Conservation (phyloP, 495 filamentous ascomycete species). For the Bacidia gigantensis region DNA sequence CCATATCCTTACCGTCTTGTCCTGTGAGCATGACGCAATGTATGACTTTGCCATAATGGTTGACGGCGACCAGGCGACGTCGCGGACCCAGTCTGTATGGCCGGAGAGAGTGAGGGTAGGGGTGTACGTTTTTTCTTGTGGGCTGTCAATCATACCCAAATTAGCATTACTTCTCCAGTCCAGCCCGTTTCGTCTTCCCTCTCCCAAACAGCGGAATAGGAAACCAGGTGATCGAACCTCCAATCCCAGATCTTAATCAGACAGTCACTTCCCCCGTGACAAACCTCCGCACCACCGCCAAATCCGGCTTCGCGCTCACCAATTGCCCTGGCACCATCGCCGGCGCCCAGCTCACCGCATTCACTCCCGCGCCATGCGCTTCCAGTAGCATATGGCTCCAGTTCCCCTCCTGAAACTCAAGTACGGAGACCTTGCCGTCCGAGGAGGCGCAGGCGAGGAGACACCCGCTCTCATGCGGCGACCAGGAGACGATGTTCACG, state of each 20-base stretch:
- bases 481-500: conserved; percentile 93
- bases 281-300: conserved; percentile 53
- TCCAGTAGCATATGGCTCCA: conserved; percentile 78
- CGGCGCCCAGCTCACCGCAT: conserved; percentile 91
- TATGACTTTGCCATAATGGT: conserved; percentile 88
- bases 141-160: conserved; percentile 23
- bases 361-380: conserved; percentile 85
- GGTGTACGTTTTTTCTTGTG: conserved; percentile 41
- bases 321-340: conserved; percentile 65
- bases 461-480: conserved; percentile 91
- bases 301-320: conserved; percentile 52
- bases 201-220: no score
- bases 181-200: neutral
- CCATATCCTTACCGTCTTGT: conserved; percentile 96
- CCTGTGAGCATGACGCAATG: conserved; percentile 87
- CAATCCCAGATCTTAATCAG: conserved; percentile 80
- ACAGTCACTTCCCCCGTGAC: conserved; percentile 93
- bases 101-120: conserved; percentile 46
- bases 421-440: conserved; percentile 81
- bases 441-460: conserved; percentile 87
- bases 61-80: conserved; percentile 83
- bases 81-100: conserved; percentile 94
- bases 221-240: conserved; percentile 31
- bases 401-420: conserved; percentile 89
- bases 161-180: neutral